Conservation (phyloP, 2,329 filamentous ascomycete species). For the Paraphoma chrysanthemicola region DNA sequence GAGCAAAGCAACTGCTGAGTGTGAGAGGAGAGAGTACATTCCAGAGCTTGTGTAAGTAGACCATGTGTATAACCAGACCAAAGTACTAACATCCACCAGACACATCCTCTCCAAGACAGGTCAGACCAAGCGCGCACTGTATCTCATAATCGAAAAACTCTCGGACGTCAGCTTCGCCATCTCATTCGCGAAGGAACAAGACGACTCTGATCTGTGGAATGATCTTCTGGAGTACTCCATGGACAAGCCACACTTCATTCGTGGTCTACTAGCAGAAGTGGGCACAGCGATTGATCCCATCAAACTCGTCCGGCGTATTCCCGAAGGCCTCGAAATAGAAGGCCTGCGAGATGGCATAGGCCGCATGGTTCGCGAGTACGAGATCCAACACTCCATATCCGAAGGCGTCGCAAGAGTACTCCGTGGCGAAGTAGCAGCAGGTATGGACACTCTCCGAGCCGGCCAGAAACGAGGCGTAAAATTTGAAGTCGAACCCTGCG, state of each 20-base stretch:
- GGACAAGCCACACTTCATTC: slow-evolving; percentile 96
- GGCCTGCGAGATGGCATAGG: slow-evolving; percentile 87
- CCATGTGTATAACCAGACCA: not conserved
- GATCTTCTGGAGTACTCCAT: slow-evolving; percentile 94
- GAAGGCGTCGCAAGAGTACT: slow-evolving; percentile 87
- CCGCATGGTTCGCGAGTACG: slow-evolving; percentile 93
- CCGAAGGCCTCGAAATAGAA: slow-evolving; percentile 90
- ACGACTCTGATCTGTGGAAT: slow-evolving; percentile 92
- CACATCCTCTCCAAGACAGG: slow-evolving; percentile 95
- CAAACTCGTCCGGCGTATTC: slow-evolving; percentile 85
- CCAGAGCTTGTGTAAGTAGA: slow-evolving; percentile 79
- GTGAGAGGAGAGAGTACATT: slow-evolving; percentile 80
- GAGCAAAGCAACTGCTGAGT: slow-evolving; percentile 77
- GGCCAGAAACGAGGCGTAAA: slow-evolving; percentile 87
- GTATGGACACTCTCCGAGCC: slow-evolving; percentile 79
- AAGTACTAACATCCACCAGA: slow-evolving; percentile 31
- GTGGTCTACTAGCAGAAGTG: slow-evolving; percentile 88
- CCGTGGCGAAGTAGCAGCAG: slow-evolving; percentile 82
- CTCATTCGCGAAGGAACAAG: slow-evolving; percentile 89
- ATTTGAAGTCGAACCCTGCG: slow-evolving; percentile 71
- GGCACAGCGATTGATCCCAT: slow-evolving; percentile 94
- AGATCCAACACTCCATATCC: slow-evolving; percentile 92
- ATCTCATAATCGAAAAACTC: slow-evolving; percentile 92
- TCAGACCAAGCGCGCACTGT: slow-evolving; percentile 88
- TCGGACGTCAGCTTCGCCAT: slow-evolving; percentile 92